Evolutionary conservation across 176 grass and related monocot species (phyloP), one percentile per base, ranked within the genome.

Genomic region (Zoysia japonica): DNA sequence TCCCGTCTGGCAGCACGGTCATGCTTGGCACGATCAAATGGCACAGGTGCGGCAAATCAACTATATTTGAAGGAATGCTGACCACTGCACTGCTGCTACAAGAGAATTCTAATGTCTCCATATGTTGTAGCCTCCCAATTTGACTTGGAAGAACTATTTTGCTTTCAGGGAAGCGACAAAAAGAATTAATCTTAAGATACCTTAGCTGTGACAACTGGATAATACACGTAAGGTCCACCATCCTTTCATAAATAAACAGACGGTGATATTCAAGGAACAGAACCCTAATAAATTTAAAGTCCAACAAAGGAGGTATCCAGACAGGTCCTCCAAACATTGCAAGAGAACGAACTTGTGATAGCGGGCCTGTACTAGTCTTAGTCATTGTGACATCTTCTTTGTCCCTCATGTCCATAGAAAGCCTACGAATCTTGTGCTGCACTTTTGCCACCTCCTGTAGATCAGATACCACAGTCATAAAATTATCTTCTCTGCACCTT

Each of bases 401-500:
- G 43, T 15, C 37, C 54, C n/a, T 67, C 35, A 65, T 42, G 9
- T 79, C 36, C 3, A 79, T 15, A 2, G 63, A 55, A 37, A 79
- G 76, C 28, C 76, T 37, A 20, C 49, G 62, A 14, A 78, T 39
- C 47, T 67, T 67, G 16, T 42, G 28, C 5, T 54, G 36, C 10
- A 14, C 11, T 53, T 37, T 3, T 16, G 7, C 3, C 0, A 1
- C 11, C 1, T 0, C 46, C 11, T 15, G 35, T 42, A 46, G 11
- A 54, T 68, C 48, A 15, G 35, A 15, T 13, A 68, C 7, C 5
- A 68, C 20, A 28, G 16, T 78, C 39, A 79, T 51, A 46, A 89
- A 85, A 40, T 85, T 89, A 43, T 82, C 78, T 62, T 89, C 87
- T 28, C n/a, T 51, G 0, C 59, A 82, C 51, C 60, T 86, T 2